A percentile compares a stretch with the other conserved stretches of the same genome.
Evolutionary conservation across 208 protist genomes (phyloP).

Genomic region (Crithidia expoeki): DNA sequence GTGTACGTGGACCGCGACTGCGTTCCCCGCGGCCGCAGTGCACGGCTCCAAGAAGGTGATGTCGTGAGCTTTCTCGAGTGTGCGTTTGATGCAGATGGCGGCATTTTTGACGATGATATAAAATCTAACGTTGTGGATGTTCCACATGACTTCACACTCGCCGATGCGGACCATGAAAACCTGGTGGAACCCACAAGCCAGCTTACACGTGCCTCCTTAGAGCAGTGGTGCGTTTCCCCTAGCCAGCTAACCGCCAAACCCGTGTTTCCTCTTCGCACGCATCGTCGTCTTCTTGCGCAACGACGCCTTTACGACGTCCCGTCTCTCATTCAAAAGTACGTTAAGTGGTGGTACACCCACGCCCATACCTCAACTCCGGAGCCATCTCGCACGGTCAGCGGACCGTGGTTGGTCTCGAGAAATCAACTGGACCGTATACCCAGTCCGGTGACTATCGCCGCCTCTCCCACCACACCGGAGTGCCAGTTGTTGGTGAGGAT

Average conservation of each 20-base stretch:
- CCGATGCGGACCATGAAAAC: not conserved
- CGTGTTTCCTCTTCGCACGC: not conserved
- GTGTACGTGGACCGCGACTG: constrained; percentile 55
- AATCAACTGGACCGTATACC: constrained; percentile 33
- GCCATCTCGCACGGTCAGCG: not conserved
- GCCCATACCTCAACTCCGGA: not conserved
- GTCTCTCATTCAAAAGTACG: constrained; percentile 29
- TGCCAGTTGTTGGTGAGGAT: not conserved
- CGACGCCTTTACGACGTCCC: constrained; percentile 27
- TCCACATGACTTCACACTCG: not conserved
- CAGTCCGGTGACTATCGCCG: not conserved
- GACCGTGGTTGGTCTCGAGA: constrained; percentile 18
- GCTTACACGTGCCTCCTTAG: constrained; percentile 21
- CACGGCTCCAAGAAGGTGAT: constrained; percentile 58
- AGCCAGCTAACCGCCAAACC: not conserved
- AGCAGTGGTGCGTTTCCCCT: not conserved
- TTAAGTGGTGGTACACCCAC: constrained; percentile 22
- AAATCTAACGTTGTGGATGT: not conserved
- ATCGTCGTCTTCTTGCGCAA: not conserved
- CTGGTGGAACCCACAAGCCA: constrained; percentile 17
- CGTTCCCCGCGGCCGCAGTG: constrained; percentile 45
- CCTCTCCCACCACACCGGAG: not conserved
- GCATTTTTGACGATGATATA: constrained; percentile 38
- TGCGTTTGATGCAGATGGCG: constrained; percentile 70
- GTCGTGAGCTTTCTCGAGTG: constrained; percentile 80